Conservation (phyloP, 2,329 filamentous ascomycete genomes). For the Fusarium tricinctum region DNA sequence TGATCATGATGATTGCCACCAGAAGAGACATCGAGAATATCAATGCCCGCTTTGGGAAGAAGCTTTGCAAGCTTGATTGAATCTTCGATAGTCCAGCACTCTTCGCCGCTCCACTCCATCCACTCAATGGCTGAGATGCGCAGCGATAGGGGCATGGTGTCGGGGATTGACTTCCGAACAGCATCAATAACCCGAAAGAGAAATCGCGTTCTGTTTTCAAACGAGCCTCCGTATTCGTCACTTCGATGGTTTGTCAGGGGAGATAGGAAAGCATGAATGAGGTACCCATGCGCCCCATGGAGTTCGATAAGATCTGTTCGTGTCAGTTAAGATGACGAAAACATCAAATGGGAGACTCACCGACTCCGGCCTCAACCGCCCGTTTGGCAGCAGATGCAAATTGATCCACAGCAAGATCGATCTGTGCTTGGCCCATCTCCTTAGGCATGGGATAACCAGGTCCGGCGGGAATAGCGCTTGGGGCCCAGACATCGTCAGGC, state of each 20-base stretch:
- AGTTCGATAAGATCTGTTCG: constrained; percentile 1
- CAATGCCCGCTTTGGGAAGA: constrained; percentile 79
- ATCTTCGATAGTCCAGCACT: constrained; percentile 76
- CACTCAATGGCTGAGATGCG: constrained; percentile 73
- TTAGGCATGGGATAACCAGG: not conserved
- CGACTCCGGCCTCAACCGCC: not conserved
- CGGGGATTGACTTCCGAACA: constrained; percentile 66
- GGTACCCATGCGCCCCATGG: constrained; percentile 5
- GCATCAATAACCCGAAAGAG: constrained; percentile 66
- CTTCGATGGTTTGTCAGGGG: constrained; percentile 58
- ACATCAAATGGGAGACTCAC: not conserved
- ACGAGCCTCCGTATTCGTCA: constrained; percentile 74
- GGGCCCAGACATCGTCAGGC: not conserved
- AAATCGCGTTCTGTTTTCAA: constrained; percentile 73
- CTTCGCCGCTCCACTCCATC: constrained; percentile 63
- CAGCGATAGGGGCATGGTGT: constrained; percentile 68
- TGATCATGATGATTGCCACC: constrained; percentile 77
- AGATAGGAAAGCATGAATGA: not conserved
- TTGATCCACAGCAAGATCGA: not conserved
- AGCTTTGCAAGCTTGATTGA: constrained; percentile 57
- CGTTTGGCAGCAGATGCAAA: not conserved
- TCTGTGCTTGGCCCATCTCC: accelerated
- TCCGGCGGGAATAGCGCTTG: not conserved
- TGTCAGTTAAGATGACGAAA: accelerated
- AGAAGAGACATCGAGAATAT: constrained; percentile 85